Conservation (phyloP, 345 rosid genomes). For the Moringa oleifera region DNA sequence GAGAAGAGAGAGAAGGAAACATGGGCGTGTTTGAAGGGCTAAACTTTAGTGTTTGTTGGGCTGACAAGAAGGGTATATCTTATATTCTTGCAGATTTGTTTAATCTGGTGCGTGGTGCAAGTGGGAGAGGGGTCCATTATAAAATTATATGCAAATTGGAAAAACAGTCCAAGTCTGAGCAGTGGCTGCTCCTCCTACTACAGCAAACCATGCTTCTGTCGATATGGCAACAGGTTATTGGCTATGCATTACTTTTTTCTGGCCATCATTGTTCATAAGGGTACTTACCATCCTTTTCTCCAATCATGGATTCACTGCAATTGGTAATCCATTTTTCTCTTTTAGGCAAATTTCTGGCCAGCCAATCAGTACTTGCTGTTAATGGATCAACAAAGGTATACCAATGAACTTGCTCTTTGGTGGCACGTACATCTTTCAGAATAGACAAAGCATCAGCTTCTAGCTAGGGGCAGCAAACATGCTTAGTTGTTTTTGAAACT, state of each 20-base stretch:
- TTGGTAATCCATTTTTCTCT: too few species aligned
- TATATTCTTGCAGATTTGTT: constrained; percentile 3
- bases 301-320: too few species aligned
- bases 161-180: constrained; percentile 4
- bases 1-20: too few species aligned
- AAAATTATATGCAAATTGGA: background rate
- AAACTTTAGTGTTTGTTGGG: constrained; percentile 8
- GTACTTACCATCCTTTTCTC: background rate
- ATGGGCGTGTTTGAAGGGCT: background rate
- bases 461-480: too few species aligned
- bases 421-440: too few species aligned
- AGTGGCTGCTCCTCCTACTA: background rate
- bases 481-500: too few species aligned
- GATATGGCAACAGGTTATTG: constrained; percentile 9
- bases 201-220: background rate
- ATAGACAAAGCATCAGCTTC: too few species aligned
- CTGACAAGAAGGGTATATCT: constrained; percentile 6
- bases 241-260: background rate
- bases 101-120: background rate
- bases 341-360: too few species aligned
- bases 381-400: too few species aligned
- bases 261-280: too few species aligned
- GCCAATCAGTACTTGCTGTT: too few species aligned
- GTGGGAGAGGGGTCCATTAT: background rate
- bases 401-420: too few species aligned